A percentile compares a stretch with the other conserved stretches of the same genome.
Evolutionary conservation across 257 asterid species (phyloP).

Genomic region (Capsicum pubescens): DNA sequence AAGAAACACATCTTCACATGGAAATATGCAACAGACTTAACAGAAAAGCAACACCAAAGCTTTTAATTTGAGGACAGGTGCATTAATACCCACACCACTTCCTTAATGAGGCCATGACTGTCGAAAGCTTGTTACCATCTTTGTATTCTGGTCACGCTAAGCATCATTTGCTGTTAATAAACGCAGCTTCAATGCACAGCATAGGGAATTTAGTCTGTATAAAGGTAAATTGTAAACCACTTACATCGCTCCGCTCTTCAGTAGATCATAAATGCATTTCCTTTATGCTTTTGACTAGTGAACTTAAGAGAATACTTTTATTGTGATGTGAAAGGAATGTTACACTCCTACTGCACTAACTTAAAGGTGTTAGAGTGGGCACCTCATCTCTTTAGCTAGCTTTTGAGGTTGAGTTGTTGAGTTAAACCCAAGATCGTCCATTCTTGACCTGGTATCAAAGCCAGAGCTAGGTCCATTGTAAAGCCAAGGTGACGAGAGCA

Average conservation of each 20-base stretch:
- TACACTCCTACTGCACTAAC: background rate
- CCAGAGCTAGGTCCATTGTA: background rate
- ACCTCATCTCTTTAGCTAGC: too few relatives aligned
- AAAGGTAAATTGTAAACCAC: background rate
- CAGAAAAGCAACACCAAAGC: background rate
- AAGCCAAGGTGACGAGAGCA: background rate
- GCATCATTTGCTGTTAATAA: background rate
- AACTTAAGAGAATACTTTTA: background rate
- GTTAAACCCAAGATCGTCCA: too few relatives aligned
- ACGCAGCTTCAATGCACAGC: background rate
- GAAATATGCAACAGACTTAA: background rate
- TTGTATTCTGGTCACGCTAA: background rate
- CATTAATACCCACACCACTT: background rate
- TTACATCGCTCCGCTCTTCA: background rate
- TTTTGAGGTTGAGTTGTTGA: too few relatives aligned
- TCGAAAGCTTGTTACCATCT: background rate
- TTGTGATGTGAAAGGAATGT: background rate
- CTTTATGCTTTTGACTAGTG: background rate
- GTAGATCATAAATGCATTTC: background rate
- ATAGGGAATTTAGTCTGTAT: background rate
- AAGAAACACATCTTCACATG: background rate
- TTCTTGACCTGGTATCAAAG: too few relatives aligned
- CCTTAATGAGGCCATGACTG: background rate
- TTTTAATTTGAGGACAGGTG: background rate
- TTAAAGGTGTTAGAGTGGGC: background rate